Conservation (phyloP, 164 flowering plant species). For the Piper longum region DNA sequence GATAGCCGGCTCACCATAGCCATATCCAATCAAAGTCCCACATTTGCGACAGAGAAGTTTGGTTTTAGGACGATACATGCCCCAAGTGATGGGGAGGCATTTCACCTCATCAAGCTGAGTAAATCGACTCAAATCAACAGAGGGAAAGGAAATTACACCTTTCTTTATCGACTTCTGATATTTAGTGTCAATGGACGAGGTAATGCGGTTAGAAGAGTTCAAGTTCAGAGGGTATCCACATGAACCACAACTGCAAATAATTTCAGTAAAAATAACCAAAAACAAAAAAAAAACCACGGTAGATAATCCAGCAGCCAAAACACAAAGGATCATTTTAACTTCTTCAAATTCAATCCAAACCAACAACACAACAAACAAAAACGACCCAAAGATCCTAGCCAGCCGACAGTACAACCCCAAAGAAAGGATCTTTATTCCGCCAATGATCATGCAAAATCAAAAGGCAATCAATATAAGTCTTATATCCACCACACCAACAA, state of each 20-base stretch:
- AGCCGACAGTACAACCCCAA: too few species aligned
- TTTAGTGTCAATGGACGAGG: conserved; percentile 31
- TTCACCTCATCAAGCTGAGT: conserved; percentile 52
- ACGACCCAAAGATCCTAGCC: not conserved
- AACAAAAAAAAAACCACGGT: not conserved
- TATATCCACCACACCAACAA: not conserved
- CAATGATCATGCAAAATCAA: not conserved
- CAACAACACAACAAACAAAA: too few species aligned
- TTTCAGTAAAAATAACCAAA: not conserved
- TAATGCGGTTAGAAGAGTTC: conserved; percentile 30
- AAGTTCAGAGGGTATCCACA: conserved; percentile 56
- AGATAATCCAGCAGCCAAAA: not conserved
- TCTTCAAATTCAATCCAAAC: not conserved
- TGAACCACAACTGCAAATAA: conserved; percentile 43
- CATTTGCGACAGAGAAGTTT: conserved; percentile 57
- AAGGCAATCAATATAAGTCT: not conserved
- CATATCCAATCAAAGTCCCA: conserved; percentile 42
- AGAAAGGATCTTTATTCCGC: not conserved
- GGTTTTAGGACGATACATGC: conserved; percentile 31
- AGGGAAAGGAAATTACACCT: conserved; percentile 37
- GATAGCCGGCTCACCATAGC: conserved; percentile 34
- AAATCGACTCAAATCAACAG: conserved; percentile 49
- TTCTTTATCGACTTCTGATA: conserved; percentile 42
- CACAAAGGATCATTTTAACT: not conserved
- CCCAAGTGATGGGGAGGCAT: conserved; percentile 43